A percentile compares a stretch with the other conserved stretches of the same genome.
Evolutionary conservation across 352 stramenopile species (phyloP).

Genomic region (Globisporangium lucens): DNA sequence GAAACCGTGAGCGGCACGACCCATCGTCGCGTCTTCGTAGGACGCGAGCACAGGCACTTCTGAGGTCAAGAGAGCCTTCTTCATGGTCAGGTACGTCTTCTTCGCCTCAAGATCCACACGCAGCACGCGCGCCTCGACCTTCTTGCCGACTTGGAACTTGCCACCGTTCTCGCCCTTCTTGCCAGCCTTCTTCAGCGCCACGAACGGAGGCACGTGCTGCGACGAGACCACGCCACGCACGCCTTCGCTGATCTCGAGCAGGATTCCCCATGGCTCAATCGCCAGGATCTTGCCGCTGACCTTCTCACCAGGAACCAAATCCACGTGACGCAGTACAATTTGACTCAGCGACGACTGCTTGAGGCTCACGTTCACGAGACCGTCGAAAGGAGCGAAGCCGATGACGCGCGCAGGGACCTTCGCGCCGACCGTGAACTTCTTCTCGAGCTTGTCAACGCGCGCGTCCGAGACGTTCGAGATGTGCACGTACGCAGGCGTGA

Average conservation of each 20-base stretch:
- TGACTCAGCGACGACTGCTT: slow-evolving; percentile 74
- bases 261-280: slow-evolving; percentile 79
- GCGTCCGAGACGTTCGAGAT: slow-evolving; percentile 85
- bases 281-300: slow-evolving; percentile 80
- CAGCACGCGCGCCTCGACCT: slow-evolving; percentile 76
- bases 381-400: slow-evolving; percentile 84
- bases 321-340: slow-evolving; percentile 74
- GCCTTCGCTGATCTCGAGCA: slow-evolving; percentile 84
- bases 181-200: slow-evolving; percentile 57
- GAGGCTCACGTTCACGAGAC: slow-evolving; percentile 78
- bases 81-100: slow-evolving; percentile 92
- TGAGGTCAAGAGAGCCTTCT: slow-evolving; percentile 77
- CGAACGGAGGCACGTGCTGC: slow-evolving; percentile 76
- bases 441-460: slow-evolving; percentile 86
- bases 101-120: slow-evolving; percentile 87
- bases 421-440: slow-evolving; percentile 70
- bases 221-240: slow-evolving; percentile 71
- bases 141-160: slow-evolving; percentile 82
- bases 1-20: slow-evolving; percentile 83
- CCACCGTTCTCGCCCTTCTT: slow-evolving; percentile 56
- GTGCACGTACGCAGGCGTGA: slow-evolving; percentile 83
- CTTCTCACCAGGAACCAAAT: slow-evolving; percentile 69
- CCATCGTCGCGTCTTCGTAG: slow-evolving; percentile 69
- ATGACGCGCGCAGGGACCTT: slow-evolving; percentile 72
- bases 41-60: slow-evolving; percentile 73